These are phyloP conservation scores for Dillenia turbinata DNA, from an alignment of 164 flowering plant species.

Conservation along the genomic window DNA sequence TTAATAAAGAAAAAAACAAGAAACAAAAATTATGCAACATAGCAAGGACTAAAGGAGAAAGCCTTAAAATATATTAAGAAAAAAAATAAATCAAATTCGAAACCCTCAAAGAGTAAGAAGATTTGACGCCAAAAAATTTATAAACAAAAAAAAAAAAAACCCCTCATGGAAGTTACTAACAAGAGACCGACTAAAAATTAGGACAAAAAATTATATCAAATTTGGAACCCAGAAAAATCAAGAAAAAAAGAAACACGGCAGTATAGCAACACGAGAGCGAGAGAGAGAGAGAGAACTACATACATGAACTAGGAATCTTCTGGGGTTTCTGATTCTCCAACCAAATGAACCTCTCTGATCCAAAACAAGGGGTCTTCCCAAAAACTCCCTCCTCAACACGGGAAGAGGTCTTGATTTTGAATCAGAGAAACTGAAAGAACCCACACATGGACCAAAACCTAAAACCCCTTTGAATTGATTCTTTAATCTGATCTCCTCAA, in stretches of 20 bases:
- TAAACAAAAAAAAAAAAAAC: not conserved
- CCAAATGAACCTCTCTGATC: slow-evolving; percentile 23
- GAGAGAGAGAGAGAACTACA: slow-evolving; percentile 3
- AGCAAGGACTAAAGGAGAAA: too few species aligned
- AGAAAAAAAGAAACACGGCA: not conserved
- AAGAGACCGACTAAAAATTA: too few species aligned
- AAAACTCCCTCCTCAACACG: slow-evolving; percentile 16
- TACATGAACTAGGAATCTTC: slow-evolving; percentile 31
- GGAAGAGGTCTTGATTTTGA: slow-evolving; percentile 13
- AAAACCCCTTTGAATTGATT: slow-evolving; percentile 5
- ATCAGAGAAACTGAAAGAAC: slow-evolving; percentile 14
- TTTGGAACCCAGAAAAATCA: not conserved
- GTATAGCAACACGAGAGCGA: not conserved
- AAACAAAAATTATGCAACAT: not conserved
- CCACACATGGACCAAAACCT: slow-evolving; percentile 17
- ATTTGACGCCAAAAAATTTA: not conserved
- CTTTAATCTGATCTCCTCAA: slow-evolving; percentile 18
- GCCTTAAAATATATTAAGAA: too few species aligned
- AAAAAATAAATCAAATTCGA: too few species aligned
- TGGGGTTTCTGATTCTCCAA: slow-evolving; percentile 19
- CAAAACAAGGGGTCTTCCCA: slow-evolving; percentile 29
- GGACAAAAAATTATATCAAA: too few species aligned
- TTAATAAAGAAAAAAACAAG: not conserved
- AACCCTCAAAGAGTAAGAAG: not conserved
- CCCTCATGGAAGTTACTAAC: too few species aligned